Base-by-base conservation (phyloP, 129 eudicot genomes). In the Smallanthus sonchifolius region DNA sequence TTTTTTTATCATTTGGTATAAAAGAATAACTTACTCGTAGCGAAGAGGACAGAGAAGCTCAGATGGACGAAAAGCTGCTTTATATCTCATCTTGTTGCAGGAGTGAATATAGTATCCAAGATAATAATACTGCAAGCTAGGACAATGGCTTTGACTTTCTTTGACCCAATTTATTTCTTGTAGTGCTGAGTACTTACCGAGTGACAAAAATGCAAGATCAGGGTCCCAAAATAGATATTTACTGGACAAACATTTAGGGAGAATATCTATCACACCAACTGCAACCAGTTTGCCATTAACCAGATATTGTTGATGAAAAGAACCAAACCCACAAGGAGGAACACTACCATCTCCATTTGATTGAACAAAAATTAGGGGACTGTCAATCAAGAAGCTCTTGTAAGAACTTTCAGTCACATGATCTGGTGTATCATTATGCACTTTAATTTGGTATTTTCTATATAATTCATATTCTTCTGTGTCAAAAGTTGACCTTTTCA, bases 191-290 rank as follows among this genome's bases (percentile, higher is more conserved):
- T 75, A 91, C 80, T 94, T 94, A 15, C 97, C 99, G 17, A 94
- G 92, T 36, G 99, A 94, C 57, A 94, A 65, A 43, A 69, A 77
- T 6, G 99, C 97, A 38, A 81, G 73, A 66, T 94, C 99, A 7
- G 99, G 99, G 74, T 94, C 99, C 99, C 99, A 94, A 67, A 94
- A 94, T 42, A 94, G 76, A 77, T 94, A 94, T 76, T 90, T 91
- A 83, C 97, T 94, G 3, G 99, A 94, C 73, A 94, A 76, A 81
- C 99, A 94, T 75, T 91, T 94, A 36, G 99, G 99, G 37, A 94
- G 95, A 76, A 94, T 94, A 84, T 94, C 97, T 34, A 91, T 79
- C 76, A 90, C 99, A 6, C 99, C 99, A 73, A 94, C 99, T 11
- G 99, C 97, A 81, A 86, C 84, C 28, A 94, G 77, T 70, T 62